Conservation (phyloP, 2,329 filamentous ascomycete genomes). For the Lecanicillium sp. region DNA sequence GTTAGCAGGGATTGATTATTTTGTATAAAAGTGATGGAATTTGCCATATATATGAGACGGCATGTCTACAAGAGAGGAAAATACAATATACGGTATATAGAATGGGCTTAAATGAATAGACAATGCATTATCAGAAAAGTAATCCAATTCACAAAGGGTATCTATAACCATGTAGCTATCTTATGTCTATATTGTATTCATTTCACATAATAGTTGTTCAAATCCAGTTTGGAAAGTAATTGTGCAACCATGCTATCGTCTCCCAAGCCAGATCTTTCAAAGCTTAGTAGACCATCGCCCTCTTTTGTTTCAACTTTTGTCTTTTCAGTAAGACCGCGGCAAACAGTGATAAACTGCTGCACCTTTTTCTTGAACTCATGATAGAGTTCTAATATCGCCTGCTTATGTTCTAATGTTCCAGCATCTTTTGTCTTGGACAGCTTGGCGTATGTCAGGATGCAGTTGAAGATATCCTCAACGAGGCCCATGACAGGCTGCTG, state of each 20-base stretch:
- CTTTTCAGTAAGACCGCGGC: slow-evolving; percentile 58
- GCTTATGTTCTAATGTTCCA: slow-evolving; percentile 13
- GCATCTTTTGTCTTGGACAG: slow-evolving; percentile 29
- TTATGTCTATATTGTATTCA: neutral
- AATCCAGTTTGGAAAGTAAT: slow-evolving; percentile 61
- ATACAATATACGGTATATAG: too few species aligned
- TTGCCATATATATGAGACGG: too few species aligned
- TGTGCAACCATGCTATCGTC: slow-evolving; percentile 57
- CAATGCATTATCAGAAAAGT: too few species aligned
- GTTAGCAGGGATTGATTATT: neutral
- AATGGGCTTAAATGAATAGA: too few species aligned
- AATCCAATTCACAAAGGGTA: neutral
- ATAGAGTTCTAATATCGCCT: slow-evolving; percentile 43
- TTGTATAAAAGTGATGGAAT: too few species aligned
- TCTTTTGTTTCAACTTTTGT: slow-evolving; percentile 27
- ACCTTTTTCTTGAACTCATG: slow-evolving; percentile 61
- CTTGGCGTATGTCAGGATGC: slow-evolving; percentile 65
- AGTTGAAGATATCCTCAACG: slow-evolving; percentile 66
- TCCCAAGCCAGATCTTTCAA: slow-evolving; percentile 24
- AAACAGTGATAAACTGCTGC: slow-evolving; percentile 66
- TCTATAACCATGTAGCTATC: neutral
- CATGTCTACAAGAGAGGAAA: too few species aligned
- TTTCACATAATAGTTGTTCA: slow-evolving; percentile 55
- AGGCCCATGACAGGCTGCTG: slow-evolving; percentile 66
- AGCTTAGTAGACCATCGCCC: slow-evolving; percentile 18